Base-by-base conservation (phyloP, 2,329 filamentous ascomycete genomes). In the Trichoderma koningii region DNA sequence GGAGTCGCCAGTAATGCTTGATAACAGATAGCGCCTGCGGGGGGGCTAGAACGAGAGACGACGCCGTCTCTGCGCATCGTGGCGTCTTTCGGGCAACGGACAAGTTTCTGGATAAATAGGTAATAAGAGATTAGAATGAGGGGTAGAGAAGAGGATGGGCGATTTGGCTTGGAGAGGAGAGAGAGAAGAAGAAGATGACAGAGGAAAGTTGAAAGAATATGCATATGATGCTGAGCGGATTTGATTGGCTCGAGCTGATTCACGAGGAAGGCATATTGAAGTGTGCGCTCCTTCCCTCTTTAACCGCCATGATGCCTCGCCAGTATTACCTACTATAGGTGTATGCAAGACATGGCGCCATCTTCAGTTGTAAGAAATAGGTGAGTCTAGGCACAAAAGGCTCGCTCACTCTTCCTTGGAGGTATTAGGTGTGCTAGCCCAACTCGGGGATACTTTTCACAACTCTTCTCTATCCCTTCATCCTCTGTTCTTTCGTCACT, bases 1-100 rank as follows among this genome's bases (percentile, higher is more conserved):
- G 62, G 52, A 55, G 4, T 6, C 14, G 48, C 50, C 41, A 48
- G 42, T 51, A 42, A 48, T 55, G 44, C 52, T 19, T 64, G 62
- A 64, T 56, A 57, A 64, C 62, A 57, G 62, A 64, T 64, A 57
- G 61, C 45, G 45, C 30, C 47, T 7, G 53, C 23, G 53, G 53
- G 52, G n/a, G 50, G 59, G 19, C 62, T 44, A 61, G 63, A 59
- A 50, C 55, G 30, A 47, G 38, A 30, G 56, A 41, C 56, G 17
- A 19, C 19, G 23, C 47, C 41, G 51, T n/a, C 44, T 6, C 48
- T 55, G 48, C 42, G 7, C 53, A 50, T 55, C 34, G 63, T 65
- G 63, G 55, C 55, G 42, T 61, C 26, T 50, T 48, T 38, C 44
- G 30, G 30, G 45, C 41, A 38, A 26, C 44, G 63, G 48, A 34